phyloP scores from a whole-genome alignment of 805 yeast genomes.

The Yarrowia sp. region DNA sequence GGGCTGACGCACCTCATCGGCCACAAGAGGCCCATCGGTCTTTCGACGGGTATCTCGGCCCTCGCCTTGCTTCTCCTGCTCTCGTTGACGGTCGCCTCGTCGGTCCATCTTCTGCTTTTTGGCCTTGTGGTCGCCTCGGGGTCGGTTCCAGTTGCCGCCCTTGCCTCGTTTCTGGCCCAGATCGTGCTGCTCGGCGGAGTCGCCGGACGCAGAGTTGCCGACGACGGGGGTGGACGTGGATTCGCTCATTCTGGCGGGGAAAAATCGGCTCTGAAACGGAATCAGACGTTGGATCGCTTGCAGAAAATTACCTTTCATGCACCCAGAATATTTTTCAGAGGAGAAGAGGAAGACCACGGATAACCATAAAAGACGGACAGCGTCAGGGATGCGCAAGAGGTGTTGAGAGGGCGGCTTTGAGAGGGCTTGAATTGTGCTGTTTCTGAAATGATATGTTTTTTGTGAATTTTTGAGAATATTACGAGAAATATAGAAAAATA shows the following conservation, averaged over 20 bases:
- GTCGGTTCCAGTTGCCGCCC: slow-evolving; percentile 29
- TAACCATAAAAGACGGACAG: background rate
- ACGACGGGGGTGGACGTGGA: background rate
- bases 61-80: slow-evolving; percentile 26
- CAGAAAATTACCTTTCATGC: slow-evolving; percentile 30
- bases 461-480: too few species aligned
- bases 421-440: too few species aligned
- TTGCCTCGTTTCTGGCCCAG: slow-evolving; percentile 30
- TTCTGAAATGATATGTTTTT: too few species aligned
- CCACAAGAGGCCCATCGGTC: slow-evolving; percentile 16
- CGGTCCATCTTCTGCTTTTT: slow-evolving; percentile 35
- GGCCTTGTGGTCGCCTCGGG: slow-evolving; percentile 23
- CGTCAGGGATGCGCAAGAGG: too few species aligned
- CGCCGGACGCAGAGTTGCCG: slow-evolving; percentile 18
- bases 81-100: slow-evolving; percentile 9
- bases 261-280: slow-evolving; percentile 5
- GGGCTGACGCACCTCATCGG: slow-evolving; percentile 52
- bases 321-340: background rate
- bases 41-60: slow-evolving; percentile 30
- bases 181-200: slow-evolving; percentile 9
- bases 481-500: too few species aligned
- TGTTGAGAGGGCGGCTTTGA: too few species aligned
- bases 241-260: slow-evolving; percentile 11
- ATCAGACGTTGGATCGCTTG: slow-evolving; percentile 18
- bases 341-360: background rate